Base-by-base conservation (phyloP, 768 basidiomycete genomes). In the Mycena belliarum region DNA sequence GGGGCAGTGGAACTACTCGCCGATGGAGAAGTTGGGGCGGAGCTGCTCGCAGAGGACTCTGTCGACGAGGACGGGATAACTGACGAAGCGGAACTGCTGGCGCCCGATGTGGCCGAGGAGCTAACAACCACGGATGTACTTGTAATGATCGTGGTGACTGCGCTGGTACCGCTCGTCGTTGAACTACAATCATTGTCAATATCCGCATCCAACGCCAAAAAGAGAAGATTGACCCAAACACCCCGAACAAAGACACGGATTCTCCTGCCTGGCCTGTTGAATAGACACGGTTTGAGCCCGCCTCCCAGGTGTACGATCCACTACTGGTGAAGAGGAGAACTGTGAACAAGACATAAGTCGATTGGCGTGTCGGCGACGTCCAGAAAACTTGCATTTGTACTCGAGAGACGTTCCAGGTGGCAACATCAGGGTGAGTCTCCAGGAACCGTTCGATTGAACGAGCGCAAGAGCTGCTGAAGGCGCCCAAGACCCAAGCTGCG, bases 291-390 rank as follows among this genome's bases (percentile, higher is more conserved):
- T 57, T 57, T 25, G 38, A 29, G 18, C 40, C 49, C 23, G 55
- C 43, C 41, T 57, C 55, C 55, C 55, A 57, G 23, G 55, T 57
- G 40, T 49, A 47, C 20, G 49, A 23, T 15, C 48, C 48, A 23
- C 55, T 26, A 12, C 35, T 57, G 12, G 51, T 43, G 10, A 57
- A 37, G 14, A 25, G 26, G 21, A 57, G 50, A 24, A 49, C 55
- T 57, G 55, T 14, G 23, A 29, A 12, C n/a, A 20, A 32, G 42
- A 10, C 35, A 32, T 32, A 14, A 35, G 33, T 14, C 11, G 4
- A 35, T 15, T 35, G 12, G 16, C 11, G 4, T 8, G 33, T 3
- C 10, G 42, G 48, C 12, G 32, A 26, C 9, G 14, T 35, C 33
- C 20, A 35, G 18, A 24, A 15, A 20, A 40, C 50, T 23, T 35